Base-by-base conservation (phyloP, 2,329 filamentous ascomycete genomes). In the Microsporum audouinii region DNA sequence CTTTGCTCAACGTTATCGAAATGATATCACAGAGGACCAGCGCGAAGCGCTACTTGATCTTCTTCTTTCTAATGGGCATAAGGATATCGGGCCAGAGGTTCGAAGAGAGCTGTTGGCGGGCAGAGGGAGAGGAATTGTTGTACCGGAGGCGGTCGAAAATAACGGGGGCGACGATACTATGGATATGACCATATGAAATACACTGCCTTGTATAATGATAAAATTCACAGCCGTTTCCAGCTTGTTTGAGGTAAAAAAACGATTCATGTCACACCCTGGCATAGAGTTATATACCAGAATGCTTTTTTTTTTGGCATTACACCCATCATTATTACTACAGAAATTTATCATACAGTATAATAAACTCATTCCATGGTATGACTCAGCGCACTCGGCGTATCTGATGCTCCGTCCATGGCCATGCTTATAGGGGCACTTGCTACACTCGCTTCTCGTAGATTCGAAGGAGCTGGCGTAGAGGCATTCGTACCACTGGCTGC, bases 1-100 rank as follows among this genome's bases (percentile, higher is more conserved):
- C 1, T 99, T 99, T 76, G 91, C 94, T 31, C 88, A 96, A 76
- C 82, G 92, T 61, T 99, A 97, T 76, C 86, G 91, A 70, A 95
- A 96, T 67, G 92, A 97, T 73, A 92, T 96, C 67, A 96, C 91
- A 1, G 91, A 96, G 73, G 91, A 96, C 67, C 91, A 96, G 78
- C 81, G 91, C 67, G 92, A 99, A 76, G 89, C 91, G 0, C 76
- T 99, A 58, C 78, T 99, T 4, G 94, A 99, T 76, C 76, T 99
- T 63, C 78, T 99, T 17, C 79, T 96, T 49, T 86, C 85, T 2
- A 85, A 92, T 63, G 91, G 91, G 0, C 94, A 99, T 76, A 85
- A 86, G 63, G 84, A 87, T 63, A 96, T 99, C 65, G 91, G 90
- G 0, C 91, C 94, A 0, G 94, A 97, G 72, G 89, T 97, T 31